Evolutionary conservation across 345 rosid genomes (phyloP).

Genomic region (Dimocarpus longan): DNA sequence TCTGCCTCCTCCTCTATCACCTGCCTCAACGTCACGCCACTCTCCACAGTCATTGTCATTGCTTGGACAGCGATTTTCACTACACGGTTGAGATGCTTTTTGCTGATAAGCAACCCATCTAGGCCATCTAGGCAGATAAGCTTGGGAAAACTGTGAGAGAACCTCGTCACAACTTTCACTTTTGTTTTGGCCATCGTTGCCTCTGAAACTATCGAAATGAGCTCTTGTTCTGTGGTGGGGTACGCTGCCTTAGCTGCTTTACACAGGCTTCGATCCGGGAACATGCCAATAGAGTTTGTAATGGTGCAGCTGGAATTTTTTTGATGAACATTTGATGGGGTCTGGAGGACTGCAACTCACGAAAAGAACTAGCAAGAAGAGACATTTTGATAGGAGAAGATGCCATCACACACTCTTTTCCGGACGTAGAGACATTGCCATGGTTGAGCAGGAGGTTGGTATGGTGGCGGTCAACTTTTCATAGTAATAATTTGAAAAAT

Average conservation of each 20-base stretch:
- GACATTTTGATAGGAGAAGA: conserved; percentile 15
- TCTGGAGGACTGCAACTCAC: conserved; percentile 58
- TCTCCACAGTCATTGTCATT: conserved; percentile 61
- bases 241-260: conserved; percentile 57
- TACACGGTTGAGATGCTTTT: conserved; percentile 49
- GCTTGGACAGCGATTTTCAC: conserved; percentile 36
- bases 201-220: conserved; percentile 46
- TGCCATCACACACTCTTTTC: not conserved
- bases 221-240: conserved; percentile 61
- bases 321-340: conserved; percentile 54
- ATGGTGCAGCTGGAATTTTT: conserved; percentile 51
- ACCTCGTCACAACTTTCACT: conserved; percentile 70
- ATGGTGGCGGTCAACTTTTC: not conserved
- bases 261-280: conserved; percentile 67
- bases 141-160: conserved; percentile 72
- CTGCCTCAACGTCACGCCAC: conserved; percentile 65
- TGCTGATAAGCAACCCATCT: conserved; percentile 72
- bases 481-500: not conserved
- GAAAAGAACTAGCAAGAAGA: conserved; percentile 17
- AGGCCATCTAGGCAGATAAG: conserved; percentile 66
- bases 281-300: conserved; percentile 66
- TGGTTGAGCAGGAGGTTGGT: not conserved
- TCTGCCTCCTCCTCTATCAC: conserved; percentile 61
- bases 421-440: not conserved
- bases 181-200: conserved; percentile 56